A percentile compares a stretch with the other conserved stretches of the same genome.
phyloP scores from a whole-genome alignment of 352 stramenopile species.

The Pythium aristosporum region DNA sequence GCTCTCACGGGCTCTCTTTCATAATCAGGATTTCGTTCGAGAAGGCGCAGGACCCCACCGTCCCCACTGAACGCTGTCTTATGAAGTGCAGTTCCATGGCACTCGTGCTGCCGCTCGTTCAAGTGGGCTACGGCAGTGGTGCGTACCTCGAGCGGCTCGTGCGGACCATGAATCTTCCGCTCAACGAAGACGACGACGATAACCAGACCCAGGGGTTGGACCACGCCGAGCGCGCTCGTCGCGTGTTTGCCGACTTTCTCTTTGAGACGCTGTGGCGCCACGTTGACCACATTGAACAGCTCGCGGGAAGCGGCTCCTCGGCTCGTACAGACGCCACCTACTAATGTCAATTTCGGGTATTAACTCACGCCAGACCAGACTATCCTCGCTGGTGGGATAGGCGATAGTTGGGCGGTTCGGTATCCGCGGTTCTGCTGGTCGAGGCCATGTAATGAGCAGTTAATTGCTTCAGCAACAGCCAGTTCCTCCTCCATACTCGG shows the following conservation, averaged over 20 bases:
- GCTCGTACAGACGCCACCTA: no score
- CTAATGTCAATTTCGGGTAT: no score
- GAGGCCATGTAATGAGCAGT: no score
- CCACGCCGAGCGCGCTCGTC: constrained; percentile 8
- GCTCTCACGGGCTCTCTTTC: background rate
- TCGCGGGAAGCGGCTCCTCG: background rate
- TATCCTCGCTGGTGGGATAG: no score
- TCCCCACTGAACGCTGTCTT: constrained; percentile 1
- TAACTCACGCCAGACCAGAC: no score
- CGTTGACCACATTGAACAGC: constrained; percentile 7
- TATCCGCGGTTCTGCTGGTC: no score
- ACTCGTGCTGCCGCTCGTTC: constrained; percentile 7
- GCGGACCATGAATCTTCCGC: constrained; percentile 5
- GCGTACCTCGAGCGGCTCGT: constrained; percentile 1
- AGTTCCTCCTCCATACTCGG: no score
- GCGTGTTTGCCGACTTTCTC: constrained; percentile 23
- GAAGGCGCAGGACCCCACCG: background rate
- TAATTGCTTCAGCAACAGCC: no score
- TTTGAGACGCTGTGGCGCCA: constrained; percentile 18
- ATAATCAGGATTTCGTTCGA: constrained; percentile 20
- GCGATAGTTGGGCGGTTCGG: no score
- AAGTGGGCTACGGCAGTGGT: background rate
- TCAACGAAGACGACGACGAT: background rate
- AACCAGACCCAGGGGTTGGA: background rate
- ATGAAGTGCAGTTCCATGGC: constrained; percentile 24